These are phyloP conservation scores for Fragaria iinumae DNA, from an alignment of 306 rosid genomes.

Conservation along the genomic window DNA sequence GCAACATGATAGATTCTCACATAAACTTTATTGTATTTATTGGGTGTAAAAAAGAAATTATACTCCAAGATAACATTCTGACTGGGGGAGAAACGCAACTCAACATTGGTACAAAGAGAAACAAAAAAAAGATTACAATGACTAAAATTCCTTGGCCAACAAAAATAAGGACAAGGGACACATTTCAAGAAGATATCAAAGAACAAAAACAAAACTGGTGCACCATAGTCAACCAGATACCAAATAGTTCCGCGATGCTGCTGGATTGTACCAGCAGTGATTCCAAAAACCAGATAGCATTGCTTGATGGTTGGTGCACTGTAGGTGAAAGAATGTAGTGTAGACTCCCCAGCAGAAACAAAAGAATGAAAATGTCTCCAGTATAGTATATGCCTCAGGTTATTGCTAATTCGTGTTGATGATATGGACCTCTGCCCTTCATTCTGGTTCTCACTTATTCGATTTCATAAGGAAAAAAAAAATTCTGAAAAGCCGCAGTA, in stretches of 20 bases:
- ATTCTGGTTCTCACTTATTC: slow-evolving; percentile 37
- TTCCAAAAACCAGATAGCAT: slow-evolving; percentile 7
- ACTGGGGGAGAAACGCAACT: not conserved
- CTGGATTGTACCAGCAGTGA: slow-evolving; percentile 5
- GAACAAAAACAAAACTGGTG: slow-evolving; percentile 7
- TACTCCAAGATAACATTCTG: not conserved
- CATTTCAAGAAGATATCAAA: slow-evolving; percentile 17
- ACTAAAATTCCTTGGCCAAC: slow-evolving; percentile 69
- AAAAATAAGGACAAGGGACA: slow-evolving; percentile 71
- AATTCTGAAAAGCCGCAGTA: slow-evolving; percentile 40
- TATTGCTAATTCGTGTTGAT: slow-evolving; percentile 16
- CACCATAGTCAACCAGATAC: slow-evolving; percentile 22
- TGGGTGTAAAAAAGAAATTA: not conserved
- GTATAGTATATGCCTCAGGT: slow-evolving; percentile 6
- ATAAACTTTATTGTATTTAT: not conserved
- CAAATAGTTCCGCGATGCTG: slow-evolving; percentile 8
- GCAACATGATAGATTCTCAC: not conserved
- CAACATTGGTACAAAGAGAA: slow-evolving; percentile 13
- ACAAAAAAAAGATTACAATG: slow-evolving; percentile 6
- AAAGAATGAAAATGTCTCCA: slow-evolving; percentile 8
- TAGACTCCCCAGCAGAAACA: slow-evolving; percentile 7
- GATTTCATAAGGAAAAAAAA: slow-evolving; percentile 27
- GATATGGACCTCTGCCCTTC: slow-evolving; percentile 21
- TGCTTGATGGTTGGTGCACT: slow-evolving; percentile 2
- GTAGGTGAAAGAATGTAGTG: slow-evolving; percentile 8